Conservation (phyloP, 305 asterid genomes). For the Solanum chacoense region DNA sequence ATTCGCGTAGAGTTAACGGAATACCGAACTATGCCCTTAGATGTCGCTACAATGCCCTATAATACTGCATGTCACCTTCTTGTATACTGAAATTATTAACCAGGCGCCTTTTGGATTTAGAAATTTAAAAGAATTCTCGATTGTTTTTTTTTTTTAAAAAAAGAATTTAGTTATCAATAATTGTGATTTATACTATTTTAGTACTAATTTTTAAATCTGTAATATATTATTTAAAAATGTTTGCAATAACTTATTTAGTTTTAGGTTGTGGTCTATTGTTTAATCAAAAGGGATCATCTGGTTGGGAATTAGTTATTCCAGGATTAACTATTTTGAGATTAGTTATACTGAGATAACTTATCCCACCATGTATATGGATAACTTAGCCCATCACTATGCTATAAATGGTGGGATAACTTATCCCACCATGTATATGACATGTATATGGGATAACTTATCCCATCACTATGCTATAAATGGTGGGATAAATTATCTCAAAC, state of each 20-base stretch:
- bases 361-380: too few species aligned
- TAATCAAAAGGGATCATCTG: too few species aligned
- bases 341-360: too few species aligned
- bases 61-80: not conserved
- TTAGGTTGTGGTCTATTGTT: not conserved
- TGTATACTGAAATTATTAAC: not conserved
- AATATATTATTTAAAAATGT: not conserved
- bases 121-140: not conserved
- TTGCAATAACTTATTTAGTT: not conserved
- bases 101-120: not conserved
- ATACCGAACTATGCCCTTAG: conserved; percentile 1
- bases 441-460: too few species aligned
- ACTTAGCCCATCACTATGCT: too few species aligned
- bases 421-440: too few species aligned
- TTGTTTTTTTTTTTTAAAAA: too few species aligned
- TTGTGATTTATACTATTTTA: not conserved
- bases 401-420: too few species aligned
- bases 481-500: too few species aligned
- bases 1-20: not conserved
- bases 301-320: too few species aligned
- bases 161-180: not conserved
- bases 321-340: too few species aligned
- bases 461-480: too few species aligned
- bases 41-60: not conserved
- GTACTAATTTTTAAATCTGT: not conserved